Evolutionary conservation across 257 asterid genomes (phyloP).

Genomic region (Fraxinus excelsior): DNA sequence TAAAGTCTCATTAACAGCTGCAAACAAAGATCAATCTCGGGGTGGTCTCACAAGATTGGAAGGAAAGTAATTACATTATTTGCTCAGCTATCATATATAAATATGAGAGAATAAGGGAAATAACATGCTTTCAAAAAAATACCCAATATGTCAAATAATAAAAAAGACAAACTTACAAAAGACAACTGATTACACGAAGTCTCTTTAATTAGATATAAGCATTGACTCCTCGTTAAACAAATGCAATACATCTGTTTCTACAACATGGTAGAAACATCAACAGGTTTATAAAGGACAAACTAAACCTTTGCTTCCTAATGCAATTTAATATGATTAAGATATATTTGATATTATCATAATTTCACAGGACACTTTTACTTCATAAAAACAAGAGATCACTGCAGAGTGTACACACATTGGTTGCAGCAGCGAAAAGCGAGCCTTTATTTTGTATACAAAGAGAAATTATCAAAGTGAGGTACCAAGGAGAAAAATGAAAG

Average conservation of each 20-base stretch:
- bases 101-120: not conserved
- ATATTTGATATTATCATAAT: too few relatives aligned
- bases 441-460: not conserved
- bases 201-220: not conserved
- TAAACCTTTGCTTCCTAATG: not conserved
- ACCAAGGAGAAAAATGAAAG: not conserved
- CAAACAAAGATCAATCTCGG: not conserved
- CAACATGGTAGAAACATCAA: not conserved
- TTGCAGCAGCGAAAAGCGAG: not conserved
- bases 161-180: not conserved
- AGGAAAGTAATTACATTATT: not conserved
- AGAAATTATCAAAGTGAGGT: not conserved
- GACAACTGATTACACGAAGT: not conserved
- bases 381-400: not conserved
- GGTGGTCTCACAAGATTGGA: not conserved
- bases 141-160: conserved; percentile 2
- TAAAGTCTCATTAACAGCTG: not conserved
- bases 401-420: not conserved
- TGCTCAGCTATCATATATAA: not conserved
- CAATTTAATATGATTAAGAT: not conserved
- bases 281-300: not conserved
- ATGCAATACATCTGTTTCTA: not conserved
- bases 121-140: not conserved
- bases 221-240: not conserved
- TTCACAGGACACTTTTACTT: not conserved